Percentiles rank a stretch among this genome's conserved stretches.
Evolutionary conservation across 2,329 filamentous ascomycete species (phyloP).

Genomic region (Beauveria caledonica): DNA sequence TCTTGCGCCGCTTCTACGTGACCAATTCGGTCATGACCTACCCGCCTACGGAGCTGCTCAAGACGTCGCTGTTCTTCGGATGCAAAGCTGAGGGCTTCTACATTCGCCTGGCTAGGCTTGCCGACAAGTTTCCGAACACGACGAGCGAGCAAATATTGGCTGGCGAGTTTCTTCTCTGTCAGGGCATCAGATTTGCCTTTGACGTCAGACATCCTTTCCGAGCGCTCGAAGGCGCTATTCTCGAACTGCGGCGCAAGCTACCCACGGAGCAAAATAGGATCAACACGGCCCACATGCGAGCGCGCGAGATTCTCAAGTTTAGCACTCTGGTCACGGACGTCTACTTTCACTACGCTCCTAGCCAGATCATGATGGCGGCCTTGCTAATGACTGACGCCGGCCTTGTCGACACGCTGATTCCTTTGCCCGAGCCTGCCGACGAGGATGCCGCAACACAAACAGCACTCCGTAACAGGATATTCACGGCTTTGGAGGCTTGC

Average conservation of each 20-base stretch:
- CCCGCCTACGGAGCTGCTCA: constrained; percentile 79
- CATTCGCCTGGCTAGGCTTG: constrained; percentile 56
- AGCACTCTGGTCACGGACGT: constrained; percentile 82
- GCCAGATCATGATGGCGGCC: constrained; percentile 85
- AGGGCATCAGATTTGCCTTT: constrained; percentile 87
- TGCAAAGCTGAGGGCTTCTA: constrained; percentile 88
- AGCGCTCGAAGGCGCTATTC: constrained; percentile 74
- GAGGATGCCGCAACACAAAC: constrained; percentile 17
- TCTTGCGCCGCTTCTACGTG: constrained; percentile 89
- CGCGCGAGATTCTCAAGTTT: constrained; percentile 66
- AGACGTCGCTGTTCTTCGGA: constrained; percentile 85
- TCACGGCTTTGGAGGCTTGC: constrained; percentile 41
- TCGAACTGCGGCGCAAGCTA: constrained; percentile 67
- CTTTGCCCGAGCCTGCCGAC: constrained; percentile 27
- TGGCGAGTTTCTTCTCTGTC: constrained; percentile 86
- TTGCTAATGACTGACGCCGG: constrained; percentile 66
- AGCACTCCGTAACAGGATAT: constrained; percentile 37
- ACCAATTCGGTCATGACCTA: constrained; percentile 97
- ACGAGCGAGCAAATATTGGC: constrained; percentile 77
- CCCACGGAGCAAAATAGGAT: constrained; percentile 49
- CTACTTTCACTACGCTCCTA: constrained; percentile 94
- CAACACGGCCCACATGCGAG: constrained; percentile 59
- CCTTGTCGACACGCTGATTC: constrained; percentile 43
- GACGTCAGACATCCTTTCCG: constrained; percentile 88
- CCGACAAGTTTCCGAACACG: constrained; percentile 59